Percentiles rank a stretch among this genome's conserved stretches.
Conservation (phyloP, 306 rosid species). For the Cicer cuneatum region DNA sequence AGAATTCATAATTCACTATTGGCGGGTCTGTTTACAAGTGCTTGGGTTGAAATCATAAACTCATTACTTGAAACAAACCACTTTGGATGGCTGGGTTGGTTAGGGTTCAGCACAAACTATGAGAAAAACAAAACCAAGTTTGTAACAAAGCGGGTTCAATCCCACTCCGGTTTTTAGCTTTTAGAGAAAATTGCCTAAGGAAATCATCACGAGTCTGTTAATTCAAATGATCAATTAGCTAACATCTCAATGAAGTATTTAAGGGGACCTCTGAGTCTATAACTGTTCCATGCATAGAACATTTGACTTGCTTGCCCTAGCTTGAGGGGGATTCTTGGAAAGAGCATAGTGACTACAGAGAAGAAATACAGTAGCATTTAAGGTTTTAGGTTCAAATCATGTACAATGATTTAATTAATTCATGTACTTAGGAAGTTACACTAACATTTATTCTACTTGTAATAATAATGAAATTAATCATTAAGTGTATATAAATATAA, state of each 20-base stretch:
- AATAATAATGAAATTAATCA: neutral
- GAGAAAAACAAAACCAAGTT: neutral
- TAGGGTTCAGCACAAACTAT: neutral
- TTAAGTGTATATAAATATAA: neutral
- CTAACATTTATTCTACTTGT: neutral
- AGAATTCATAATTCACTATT: no score
- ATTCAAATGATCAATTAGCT: neutral
- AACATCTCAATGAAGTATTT: neutral
- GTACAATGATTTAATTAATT: neutral
- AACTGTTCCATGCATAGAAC: neutral
- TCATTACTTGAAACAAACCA: neutral
- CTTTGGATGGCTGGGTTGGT: neutral
- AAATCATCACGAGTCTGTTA: neutral
- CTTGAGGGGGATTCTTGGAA: neutral
- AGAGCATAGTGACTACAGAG: neutral
- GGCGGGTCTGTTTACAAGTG: no score
- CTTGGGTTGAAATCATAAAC: no score
- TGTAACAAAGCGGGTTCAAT: neutral
- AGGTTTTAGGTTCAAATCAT: neutral
- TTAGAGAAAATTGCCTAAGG: neutral
- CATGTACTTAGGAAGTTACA: constrained; percentile 2
- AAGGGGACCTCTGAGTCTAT: neutral
- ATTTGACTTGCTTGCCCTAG: neutral
- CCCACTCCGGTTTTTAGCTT: neutral
- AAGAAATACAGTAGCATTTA: neutral